Evolutionary conservation across 1,139 yeast species (phyloP).

Genomic region (Candida frijolesensis): DNA sequence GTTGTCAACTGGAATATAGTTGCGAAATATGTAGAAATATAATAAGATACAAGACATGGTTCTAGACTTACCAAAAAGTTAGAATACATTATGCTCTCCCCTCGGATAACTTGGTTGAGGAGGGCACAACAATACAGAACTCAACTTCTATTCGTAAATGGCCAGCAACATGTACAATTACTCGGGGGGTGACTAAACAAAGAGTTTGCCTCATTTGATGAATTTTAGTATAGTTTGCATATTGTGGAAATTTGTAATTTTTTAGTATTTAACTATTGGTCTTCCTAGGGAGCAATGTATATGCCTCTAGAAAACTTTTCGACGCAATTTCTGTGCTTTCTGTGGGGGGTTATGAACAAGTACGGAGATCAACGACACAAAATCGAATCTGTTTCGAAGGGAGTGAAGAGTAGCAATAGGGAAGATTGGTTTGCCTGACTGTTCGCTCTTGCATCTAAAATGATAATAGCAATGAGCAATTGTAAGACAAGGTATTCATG

Average conservation of each 20-base stretch:
- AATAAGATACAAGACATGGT: not conserved
- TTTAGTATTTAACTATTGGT: not conserved
- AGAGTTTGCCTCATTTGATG: not conserved
- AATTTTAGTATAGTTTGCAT: not conserved
- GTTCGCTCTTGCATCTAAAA: not conserved
- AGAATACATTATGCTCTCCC: not conserved
- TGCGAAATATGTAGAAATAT: not conserved
- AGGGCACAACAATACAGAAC: not conserved
- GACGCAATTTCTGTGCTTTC: not conserved
- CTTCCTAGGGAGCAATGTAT: not conserved
- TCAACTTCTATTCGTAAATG: not conserved
- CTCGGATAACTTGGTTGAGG: not conserved
- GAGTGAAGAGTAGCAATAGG: not conserved
- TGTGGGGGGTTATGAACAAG: not conserved
- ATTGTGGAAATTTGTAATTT: constrained; percentile 1
- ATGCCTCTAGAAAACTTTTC: not conserved
- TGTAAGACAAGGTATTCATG: too few relatives aligned
- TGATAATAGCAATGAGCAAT: too few relatives aligned
- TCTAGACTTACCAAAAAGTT: not conserved
- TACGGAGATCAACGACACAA: constrained; percentile 1
- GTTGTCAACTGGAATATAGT: constrained; percentile 1
- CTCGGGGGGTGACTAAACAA: not conserved
- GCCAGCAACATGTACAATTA: not conserved
- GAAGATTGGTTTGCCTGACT: not conserved
- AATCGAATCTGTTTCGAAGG: not conserved